Evolutionary conservation across 768 basidiomycete species (phyloP), one percentile per base, ranked within the genome.

Genomic region (Lactarius akahatsu): DNA sequence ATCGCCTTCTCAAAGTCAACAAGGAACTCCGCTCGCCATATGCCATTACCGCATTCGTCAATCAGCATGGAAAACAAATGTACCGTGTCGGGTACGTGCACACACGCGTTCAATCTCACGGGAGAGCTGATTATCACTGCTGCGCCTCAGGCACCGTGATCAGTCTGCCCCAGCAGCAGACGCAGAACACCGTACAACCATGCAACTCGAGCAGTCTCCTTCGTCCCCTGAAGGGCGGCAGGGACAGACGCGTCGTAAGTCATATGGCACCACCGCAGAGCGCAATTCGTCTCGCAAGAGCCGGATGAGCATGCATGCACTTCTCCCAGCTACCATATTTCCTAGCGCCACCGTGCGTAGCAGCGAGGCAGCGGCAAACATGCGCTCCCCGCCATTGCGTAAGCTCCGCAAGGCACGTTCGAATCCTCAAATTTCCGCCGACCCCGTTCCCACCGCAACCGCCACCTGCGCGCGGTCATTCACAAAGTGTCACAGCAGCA

Each of bases 41-140:
- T 73, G 86, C 86, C 45, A 90, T 92, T 71, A 92, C 91, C n/a
- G 87, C 87, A 9, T 87, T 90, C 71, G 82, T 89, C 57, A 92
- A 91, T 73, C 90, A 92, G 73, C 86, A 90, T 76, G 92, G 92
- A 61, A 86, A 86, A 72, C 81, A 83, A 74, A 85, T 90, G 81
- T 92, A 81, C 77, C 88, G 92, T 58, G 83, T 94, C 55, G 86
- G 90, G 91, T 92, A 67, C 76, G 87, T 82, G 36, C 50, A 67
- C 23, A 58, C 47, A 4, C 38, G 23, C 32, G 3, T 50, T 36
- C 55, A 34, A 26, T 52, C n/a, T 28, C 54, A 13, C 30, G 16
- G 47, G 23, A 16, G 11, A 57, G 20, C 59, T 55, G 16, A 38
- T 11, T n/a, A 3, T 26, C 18, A 18, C 15, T 36, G n/a, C 32